phyloP scores from a whole-genome alignment of 805 yeast species.

The Cyberlindnera japonica region DNA sequence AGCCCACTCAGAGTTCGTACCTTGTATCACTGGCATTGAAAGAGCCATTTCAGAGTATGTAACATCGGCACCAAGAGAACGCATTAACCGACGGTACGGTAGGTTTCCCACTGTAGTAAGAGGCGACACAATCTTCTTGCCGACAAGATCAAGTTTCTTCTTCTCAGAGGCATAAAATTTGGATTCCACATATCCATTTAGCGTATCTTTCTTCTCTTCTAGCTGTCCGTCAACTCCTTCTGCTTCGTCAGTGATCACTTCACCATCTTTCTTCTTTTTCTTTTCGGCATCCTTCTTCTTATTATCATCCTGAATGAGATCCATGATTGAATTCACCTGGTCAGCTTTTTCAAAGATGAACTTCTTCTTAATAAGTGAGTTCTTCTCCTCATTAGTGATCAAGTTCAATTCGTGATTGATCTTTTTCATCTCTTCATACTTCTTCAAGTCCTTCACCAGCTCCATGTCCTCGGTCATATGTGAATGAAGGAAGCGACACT shows the following conservation, averaged over 20 bases:
- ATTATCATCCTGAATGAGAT: conserved; percentile 44
- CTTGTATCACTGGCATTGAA: conserved; percentile 79
- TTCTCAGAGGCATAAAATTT: conserved; percentile 80
- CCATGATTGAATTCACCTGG: conserved; percentile 58
- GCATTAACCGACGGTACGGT: conserved; percentile 93
- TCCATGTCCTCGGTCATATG: conserved; percentile 53
- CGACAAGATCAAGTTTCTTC: conserved; percentile 59
- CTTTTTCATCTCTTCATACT: conserved; percentile 32
- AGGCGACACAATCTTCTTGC: conserved; percentile 89
- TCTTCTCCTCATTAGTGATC: conserved; percentile 41
- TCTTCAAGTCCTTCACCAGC: conserved; percentile 42
- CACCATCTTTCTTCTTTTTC: conserved; percentile 14
- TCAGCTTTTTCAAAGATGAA: conserved; percentile 57
- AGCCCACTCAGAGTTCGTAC: conserved; percentile 96
- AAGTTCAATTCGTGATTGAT: conserved; percentile 61
- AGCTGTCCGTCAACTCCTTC: conserved; percentile 13
- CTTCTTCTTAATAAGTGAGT: conserved; percentile 44
- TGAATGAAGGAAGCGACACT: conserved; percentile 84
- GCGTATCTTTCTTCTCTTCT: conserved; percentile 32
- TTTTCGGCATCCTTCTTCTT: conserved; percentile 35
- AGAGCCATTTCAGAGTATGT: conserved; percentile 97
- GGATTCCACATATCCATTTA: conserved; percentile 64
- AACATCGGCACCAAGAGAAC: conserved; percentile 82
- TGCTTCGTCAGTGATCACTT: conserved; percentile 1
- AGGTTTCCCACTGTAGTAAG: conserved; percentile 96